Evolutionary conservation across 1,284 basidiomycete genomes (phyloP), one percentile per base, ranked within the genome.

Genomic region (Mycena sp.): DNA sequence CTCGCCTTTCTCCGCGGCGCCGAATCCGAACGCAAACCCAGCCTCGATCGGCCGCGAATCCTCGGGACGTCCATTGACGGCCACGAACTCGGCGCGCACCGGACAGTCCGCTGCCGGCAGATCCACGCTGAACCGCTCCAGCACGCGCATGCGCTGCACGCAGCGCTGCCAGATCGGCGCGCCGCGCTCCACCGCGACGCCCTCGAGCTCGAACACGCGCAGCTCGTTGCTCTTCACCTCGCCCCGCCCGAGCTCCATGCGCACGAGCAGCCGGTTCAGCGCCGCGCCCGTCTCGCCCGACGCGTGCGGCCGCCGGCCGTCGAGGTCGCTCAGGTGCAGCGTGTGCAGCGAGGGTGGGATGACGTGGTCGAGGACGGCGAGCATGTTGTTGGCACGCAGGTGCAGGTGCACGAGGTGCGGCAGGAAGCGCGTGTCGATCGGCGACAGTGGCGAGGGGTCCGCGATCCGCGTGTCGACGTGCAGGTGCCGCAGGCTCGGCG

Each of bases 371-470:
- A 76, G 73, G 7, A 78, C 45, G 9, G 69, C 55, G 2, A 74
- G 69, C 46, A 78, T 54, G 63, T 75, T 73, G 64, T 78, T 79
- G 10, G 71, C 70, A 2, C 75, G 71, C 19, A 79, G 69, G 9
- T 68, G 65, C 21, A 78, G 72, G 29, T 67, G 57, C 6, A 61
- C 63, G 14, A 78, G 71, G 25, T 58, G 46, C 0, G 70, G 72
- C 10, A 74, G 64, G 40, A 59, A 45, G n/a, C 45, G 55, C 38
- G 25, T 35, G 9, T 63, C 46, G 12, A 4, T 16, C 19, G 3
- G 12, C 46, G 30, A 11, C 29, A 29, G 11, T 14, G 51, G 11
- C 37, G 32, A 16, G 6, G 58, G 30, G 12, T 67, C 65, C 10
- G 53, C 46, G 40, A 67, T 54, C 4, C 65, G 65, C 26, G 61